These are phyloP conservation scores for Debaryomyces coudertii DNA, from an alignment of 1,139 yeast species.

Conservation along the genomic window DNA sequence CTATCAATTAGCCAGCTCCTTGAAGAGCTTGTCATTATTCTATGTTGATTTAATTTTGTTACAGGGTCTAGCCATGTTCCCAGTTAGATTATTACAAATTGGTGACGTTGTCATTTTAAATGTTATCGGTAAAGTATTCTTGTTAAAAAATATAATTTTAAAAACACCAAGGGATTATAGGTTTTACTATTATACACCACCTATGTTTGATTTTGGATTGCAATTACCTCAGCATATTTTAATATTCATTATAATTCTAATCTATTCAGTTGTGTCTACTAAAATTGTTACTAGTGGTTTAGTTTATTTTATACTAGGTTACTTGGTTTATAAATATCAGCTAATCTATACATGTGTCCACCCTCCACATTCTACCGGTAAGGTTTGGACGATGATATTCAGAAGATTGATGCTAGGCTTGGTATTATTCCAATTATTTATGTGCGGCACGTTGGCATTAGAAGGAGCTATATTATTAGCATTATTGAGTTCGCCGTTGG, in stretches of 20 bases:
- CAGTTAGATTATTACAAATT: conserved; percentile 66
- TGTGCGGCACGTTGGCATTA: conserved; percentile 70
- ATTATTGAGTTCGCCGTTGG: conserved; percentile 53
- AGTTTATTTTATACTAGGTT: conserved; percentile 62
- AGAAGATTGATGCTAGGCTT: conserved; percentile 64
- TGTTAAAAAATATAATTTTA: conserved; percentile 46
- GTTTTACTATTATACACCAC: conserved; percentile 65
- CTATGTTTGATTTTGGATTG: conserved; percentile 66
- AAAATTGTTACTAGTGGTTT: conserved; percentile 66
- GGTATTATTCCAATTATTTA: conserved; percentile 61
- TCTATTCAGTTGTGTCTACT: conserved; percentile 68
- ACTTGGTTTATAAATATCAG: conserved; percentile 68
- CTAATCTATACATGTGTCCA: conserved; percentile 67
- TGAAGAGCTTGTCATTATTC: conserved; percentile 68
- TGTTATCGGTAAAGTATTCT: conserved; percentile 63
- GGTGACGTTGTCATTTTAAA: conserved; percentile 45
- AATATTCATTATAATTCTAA: conserved; percentile 62
- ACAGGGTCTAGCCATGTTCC: conserved; percentile 81
- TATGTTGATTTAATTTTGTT: conserved; percentile 74
- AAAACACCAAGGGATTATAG: conserved; percentile 66
- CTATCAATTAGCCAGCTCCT: conserved; percentile 68
- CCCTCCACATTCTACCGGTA: conserved; percentile 73
- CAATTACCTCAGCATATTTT: conserved; percentile 67
- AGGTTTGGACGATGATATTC: conserved; percentile 71
- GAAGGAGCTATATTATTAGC: conserved; percentile 62